Conservation (phyloP, 345 rosid species). For the Populus ilicifolia region DNA sequence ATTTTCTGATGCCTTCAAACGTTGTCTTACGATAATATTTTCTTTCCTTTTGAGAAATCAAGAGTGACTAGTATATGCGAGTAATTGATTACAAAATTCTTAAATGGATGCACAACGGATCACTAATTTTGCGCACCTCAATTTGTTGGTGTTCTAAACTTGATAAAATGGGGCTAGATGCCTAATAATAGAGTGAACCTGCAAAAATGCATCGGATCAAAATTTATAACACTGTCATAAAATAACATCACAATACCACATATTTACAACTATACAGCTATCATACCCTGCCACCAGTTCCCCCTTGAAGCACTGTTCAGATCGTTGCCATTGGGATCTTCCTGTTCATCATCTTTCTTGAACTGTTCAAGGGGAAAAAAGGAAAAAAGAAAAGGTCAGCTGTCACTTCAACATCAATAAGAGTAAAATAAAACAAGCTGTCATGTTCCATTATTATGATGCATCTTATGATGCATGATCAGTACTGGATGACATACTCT, state of each 20-base stretch:
- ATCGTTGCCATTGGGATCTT: constrained; percentile 47
- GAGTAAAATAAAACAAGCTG: background rate
- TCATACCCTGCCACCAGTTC: constrained; percentile 93
- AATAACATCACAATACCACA: background rate
- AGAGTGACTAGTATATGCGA: too few relatives aligned
- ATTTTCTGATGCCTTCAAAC: background rate
- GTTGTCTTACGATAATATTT: background rate
- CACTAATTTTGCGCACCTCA: constrained; percentile 15
- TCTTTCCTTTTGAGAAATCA: background rate
- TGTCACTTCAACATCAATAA: background rate
- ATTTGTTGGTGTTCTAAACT: constrained; percentile 8
- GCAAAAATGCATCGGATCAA: background rate
- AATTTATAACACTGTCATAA: background rate
- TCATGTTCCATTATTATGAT: background rate
- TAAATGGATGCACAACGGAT: background rate
- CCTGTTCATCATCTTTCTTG: constrained; percentile 58
- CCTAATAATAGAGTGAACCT: constrained; percentile 29
- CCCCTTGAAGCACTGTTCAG: constrained; percentile 73
- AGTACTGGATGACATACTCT: background rate
- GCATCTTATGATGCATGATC: background rate
- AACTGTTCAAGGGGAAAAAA: constrained; percentile 24
- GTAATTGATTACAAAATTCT: background rate
- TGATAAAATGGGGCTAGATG: background rate
- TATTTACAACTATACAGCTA: background rate
- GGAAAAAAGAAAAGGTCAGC: background rate